Evolutionary conservation across 1,284 basidiomycete species (phyloP).

Genomic region (Thelephora terrestris): DNA sequence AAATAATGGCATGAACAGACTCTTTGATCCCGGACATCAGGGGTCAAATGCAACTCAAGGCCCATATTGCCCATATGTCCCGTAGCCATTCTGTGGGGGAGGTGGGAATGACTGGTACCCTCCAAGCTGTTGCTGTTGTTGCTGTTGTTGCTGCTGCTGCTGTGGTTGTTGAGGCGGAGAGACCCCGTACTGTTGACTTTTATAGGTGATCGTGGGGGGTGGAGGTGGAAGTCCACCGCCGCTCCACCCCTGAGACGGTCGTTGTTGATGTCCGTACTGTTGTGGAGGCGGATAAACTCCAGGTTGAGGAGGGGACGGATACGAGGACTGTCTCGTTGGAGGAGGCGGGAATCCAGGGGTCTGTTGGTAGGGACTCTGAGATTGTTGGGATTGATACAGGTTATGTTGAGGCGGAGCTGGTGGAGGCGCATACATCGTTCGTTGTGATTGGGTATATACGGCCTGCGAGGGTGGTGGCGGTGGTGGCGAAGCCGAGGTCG

Average conservation of each 20-base stretch:
- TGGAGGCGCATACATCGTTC: constrained; percentile 34
- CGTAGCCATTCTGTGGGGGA: constrained; percentile 13
- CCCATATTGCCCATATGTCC: constrained; percentile 10
- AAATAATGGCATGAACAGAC: too few species aligned
- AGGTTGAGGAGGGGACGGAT: constrained; percentile 22
- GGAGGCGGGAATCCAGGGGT: constrained; percentile 14
- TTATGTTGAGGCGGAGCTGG: constrained; percentile 23
- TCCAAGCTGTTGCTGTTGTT: constrained; percentile 15
- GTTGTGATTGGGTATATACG: constrained; percentile 20
- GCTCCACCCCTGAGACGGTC: constrained; percentile 6
- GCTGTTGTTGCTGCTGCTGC: constrained; percentile 19
- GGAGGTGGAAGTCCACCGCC: constrained; percentile 22
- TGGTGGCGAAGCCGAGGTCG: background rate
- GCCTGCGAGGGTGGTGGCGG: constrained; percentile 24
- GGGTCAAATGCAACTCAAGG: constrained; percentile 7
- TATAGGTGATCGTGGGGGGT: constrained; percentile 24
- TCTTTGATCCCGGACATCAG: too few species aligned
- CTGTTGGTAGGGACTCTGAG: constrained; percentile 5
- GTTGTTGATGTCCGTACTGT: constrained; percentile 15
- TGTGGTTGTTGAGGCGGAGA: constrained; percentile 22
- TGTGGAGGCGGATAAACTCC: too few species aligned
- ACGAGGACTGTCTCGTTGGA: constrained; percentile 16
- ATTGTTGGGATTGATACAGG: constrained; percentile 12
- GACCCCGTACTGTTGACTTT: constrained; percentile 16
- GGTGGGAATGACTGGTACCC: constrained; percentile 11